phyloP scores from a whole-genome alignment of 176 grass and related monocot species.

The Carex littledalei region DNA sequence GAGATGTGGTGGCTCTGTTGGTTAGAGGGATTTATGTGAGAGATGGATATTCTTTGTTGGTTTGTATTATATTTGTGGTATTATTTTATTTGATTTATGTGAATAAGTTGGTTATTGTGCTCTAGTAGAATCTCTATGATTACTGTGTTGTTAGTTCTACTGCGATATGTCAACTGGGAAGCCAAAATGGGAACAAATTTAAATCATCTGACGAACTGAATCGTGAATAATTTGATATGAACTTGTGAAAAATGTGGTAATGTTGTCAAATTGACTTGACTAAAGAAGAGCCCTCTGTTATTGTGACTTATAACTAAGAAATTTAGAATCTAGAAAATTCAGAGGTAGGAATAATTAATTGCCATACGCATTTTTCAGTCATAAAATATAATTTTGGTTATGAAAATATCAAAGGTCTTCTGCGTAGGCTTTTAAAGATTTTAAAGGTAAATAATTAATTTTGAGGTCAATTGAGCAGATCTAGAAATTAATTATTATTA shows the following conservation, averaged over 20 bases:
- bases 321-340: not conserved
- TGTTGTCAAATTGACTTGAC: not conserved
- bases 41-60: conserved; percentile 14
- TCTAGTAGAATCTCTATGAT: not conserved
- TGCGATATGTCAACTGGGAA: not conserved
- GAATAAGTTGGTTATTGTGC: conserved; percentile 11
- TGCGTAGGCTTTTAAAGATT: no score
- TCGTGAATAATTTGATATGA: not conserved
- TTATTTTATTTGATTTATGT: conserved; percentile 18
- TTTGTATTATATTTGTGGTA: conserved; percentile 25
- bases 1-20: conserved; percentile 9
- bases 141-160: not conserved
- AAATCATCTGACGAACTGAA: not conserved
- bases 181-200: not conserved
- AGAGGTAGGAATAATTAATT: not conserved
- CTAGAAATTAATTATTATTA: no score
- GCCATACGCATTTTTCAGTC: no score
- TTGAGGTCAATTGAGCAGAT: no score
- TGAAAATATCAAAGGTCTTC: no score
- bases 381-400: no score
- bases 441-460: no score
- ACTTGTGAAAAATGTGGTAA: not conserved
- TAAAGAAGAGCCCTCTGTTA: not conserved
- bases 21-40: not conserved
- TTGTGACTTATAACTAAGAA: not conserved